Evolutionary conservation across 2,329 filamentous ascomycete genomes (phyloP).

Genomic region (Madurella fahalii): DNA sequence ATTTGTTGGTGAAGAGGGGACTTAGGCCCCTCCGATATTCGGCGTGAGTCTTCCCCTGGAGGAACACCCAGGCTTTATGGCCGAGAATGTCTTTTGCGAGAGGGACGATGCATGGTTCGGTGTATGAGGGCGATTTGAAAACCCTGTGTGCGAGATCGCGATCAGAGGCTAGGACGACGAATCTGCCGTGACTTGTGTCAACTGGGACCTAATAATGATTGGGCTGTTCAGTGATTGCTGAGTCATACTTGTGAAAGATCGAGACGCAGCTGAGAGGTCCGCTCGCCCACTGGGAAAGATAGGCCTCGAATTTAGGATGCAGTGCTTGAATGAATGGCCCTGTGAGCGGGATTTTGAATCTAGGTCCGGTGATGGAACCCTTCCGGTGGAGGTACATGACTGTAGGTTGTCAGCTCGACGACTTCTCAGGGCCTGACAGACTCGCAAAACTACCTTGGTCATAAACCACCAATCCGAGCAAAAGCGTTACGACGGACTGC

Average conservation of each 20-base stretch:
- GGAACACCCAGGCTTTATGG: conserved; percentile 72
- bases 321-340: conserved; percentile 74
- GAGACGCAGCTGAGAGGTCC: conserved; percentile 78
- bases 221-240: neutral
- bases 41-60: conserved; percentile 70
- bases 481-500: conserved; percentile 32
- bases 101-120: conserved; percentile 75
- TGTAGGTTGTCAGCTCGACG: conserved; percentile 28
- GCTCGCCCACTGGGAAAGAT: conserved; percentile 73
- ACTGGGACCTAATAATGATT: too few relatives aligned
- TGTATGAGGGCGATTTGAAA: conserved; percentile 56
- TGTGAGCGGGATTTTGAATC: conserved; percentile 64
- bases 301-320: conserved; percentile 67
- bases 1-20: too few relatives aligned
- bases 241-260: conserved; percentile 72
- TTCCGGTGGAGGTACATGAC: conserved; percentile 59
- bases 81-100: conserved; percentile 70
- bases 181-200: conserved; percentile 43
- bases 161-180: conserved; percentile 73
- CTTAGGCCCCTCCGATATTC: conserved; percentile 47
- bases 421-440: neutral
- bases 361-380: conserved; percentile 58
- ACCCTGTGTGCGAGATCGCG: conserved; percentile 34
- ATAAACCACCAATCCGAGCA: conserved; percentile 35
- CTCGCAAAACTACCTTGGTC: conserved; percentile 36